Base-by-base conservation (phyloP, 2,329 filamentous ascomycete genomes). In the Phyllosticta capitalensis region DNA sequence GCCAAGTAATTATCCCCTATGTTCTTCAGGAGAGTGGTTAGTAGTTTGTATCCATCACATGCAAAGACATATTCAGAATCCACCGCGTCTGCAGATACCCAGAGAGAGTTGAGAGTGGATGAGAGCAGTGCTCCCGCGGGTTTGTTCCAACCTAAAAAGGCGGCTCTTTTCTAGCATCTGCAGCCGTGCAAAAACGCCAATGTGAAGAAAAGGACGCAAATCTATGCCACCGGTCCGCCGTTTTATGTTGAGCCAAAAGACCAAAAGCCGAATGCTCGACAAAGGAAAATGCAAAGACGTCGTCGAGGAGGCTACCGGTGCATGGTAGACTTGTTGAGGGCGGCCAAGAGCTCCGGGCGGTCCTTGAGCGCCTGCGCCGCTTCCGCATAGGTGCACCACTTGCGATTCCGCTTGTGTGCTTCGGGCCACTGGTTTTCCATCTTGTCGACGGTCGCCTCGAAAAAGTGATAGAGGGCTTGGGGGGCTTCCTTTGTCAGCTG, bases 401-500 rank as follows among this genome's bases (percentile, higher is more conserved):
- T 84, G 62, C 94, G 85, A 72, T 87, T 87, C 68, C 94, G 83
- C 81, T 96, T 97, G 75, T 95, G 85, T 78, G 83, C 88, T 78
- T 99, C 94, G 1, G 94, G 94, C 94, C 94, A 99, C 61, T 92
- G 84, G 17, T 81, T 78, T 73, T 94, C 88, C 76, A 96, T 90
- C 68, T 86, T 86, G 64, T 88, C 83, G 63, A 99, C 94, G n/a
- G 83, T 88, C 63, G 86, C 92, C 75, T 97, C 89, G 75, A 85
- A 94, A 75, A 92, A 94, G 66, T 87, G 85, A 73, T 92, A 92
- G 57, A 85, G 73, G 45, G 86, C 82, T 72, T 92, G 92, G 45
- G 89, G 90, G 6, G 90, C 81, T 55, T 78, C 72, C n/a, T 74
- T 68, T 26, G 79, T 79, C 63, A 83, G 70, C 64, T 82, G 74